Base-by-base conservation (phyloP, 2,329 filamentous ascomycete species). In the Fusarium temperatum region DNA sequence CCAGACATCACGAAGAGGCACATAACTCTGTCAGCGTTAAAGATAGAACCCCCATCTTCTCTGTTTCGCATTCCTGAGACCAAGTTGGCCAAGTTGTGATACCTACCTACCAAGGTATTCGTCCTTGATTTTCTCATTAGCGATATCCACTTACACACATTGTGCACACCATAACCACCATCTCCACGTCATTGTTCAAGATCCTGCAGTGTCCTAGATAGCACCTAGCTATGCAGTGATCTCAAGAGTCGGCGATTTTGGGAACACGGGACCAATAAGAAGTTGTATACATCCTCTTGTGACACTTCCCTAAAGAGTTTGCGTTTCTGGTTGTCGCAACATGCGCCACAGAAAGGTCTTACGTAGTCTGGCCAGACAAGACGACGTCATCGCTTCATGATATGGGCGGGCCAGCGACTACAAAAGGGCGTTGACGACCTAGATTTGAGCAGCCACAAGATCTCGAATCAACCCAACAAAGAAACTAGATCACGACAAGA, bases 371-470 rank as follows among this genome's bases (percentile, higher is more conserved):
- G 44, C 50, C 36, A 32, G 60, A 75, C 62, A 66, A 56, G 73
- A 72, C 77, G 77, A 78, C 77, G 77, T 78, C 77, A 78, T 78
- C 77, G 59, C 63, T 10, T 66, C 72, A 72, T 68, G 66, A 60
- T 65, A 70, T 32, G 42, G 35, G 39, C 45, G 42, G 41, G 42
- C 45, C 32, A 63, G 65, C 53, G 26, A 57, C 70, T 79, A 79
- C 77, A 79, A 77, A 79, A 74, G 66, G 65, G 59, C 60, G 54
- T 47, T 50, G 53, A 61, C 60, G 54, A 53, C 50, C 77, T 56
- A 59, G 35, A 22, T 42, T 38, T 20, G 32, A n/a, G 14, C 51
- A 44, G 41, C n/a, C 11, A 38, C 36, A 51, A 12, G 44, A 53
- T 54, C 64, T 50, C 36, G 32, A 17, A 61, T 51, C 51, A 67